Conservation (phyloP, 2,329 filamentous ascomycete genomes). For the Diplodia intermedia region DNA sequence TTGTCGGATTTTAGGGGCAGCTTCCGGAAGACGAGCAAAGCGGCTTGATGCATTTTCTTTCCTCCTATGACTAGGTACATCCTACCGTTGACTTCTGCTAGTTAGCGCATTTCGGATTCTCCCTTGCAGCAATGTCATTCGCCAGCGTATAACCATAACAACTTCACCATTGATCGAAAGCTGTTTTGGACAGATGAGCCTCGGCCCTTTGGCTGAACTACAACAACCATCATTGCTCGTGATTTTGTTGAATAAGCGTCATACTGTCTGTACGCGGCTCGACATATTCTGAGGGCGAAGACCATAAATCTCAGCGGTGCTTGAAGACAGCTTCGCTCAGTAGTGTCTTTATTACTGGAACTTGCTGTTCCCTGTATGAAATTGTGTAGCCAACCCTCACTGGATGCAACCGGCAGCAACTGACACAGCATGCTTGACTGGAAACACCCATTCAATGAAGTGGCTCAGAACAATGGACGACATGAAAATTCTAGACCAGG, state of each 20-base stretch:
- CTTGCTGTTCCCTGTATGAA: background rate
- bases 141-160: background rate
- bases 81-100: background rate
- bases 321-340: background rate
- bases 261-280: background rate
- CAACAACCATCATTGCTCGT: too few relatives aligned
- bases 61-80: background rate
- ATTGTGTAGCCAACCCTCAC: background rate
- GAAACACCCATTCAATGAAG: background rate
- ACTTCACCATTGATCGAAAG: background rate
- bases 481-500: background rate
- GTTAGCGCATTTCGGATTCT: too few relatives aligned
- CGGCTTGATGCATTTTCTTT: background rate
- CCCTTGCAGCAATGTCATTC: background rate
- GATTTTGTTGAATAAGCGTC: background rate
- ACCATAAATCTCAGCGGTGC: too few relatives aligned
- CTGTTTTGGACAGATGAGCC: background rate
- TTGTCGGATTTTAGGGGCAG: constrained; percentile 7
- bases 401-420: background rate
- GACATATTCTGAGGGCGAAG: background rate
- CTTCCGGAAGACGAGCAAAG: background rate
- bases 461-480: background rate
- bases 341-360: background rate
- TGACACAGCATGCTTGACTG: background rate
- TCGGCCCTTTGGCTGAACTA: too few relatives aligned